Base-by-base conservation (phyloP, 345 rosid species). In the Kandelia obovata region DNA sequence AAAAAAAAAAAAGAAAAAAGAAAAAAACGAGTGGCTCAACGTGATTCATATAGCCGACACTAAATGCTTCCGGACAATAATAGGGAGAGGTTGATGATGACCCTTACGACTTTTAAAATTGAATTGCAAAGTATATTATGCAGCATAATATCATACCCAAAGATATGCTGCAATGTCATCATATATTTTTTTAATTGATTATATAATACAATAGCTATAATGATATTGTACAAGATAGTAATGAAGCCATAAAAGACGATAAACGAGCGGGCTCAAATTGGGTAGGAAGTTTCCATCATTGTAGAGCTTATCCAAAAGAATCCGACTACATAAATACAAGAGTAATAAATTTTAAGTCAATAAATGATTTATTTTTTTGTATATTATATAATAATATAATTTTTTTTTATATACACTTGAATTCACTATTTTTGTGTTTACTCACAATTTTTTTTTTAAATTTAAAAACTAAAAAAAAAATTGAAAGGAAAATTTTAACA, bases 41-140 rank as follows among this genome's bases (percentile, higher is more conserved):
- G 78, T 69, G 80, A 75, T 65, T 83, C 80, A 70, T 59, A 78
- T 57, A 34, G 77, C 77, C 74, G 81, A 71, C 79, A 68, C 46
- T 21, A 7, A 3, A 1, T 0, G 37, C 17, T 61, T 27, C 7
- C 53, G 31, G 71, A 4, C 25, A 67, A 26, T 0, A 58, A 31
- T 39, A 31, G 61, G 31, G 28, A 37, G 17, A 25, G 8, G 59
- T 10, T 25, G 59, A 56, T 23, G 59, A 56, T 23, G 59, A 23
- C 59, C 28, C 30, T 23, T 10, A 2, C 8, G 59, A 27, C 23
- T 25, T 56, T 56, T 27, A 56, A 10, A 21, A 25, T 25, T 10
- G 16, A 2, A 56, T 55, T 25, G 30, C 16, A 21, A 55, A 55
- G 28, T n/a, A 7, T n/a, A n/a, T 13, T 55, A 55, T 23, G 7